Evolutionary conservation across 208 protist genomes (phyloP).

Genomic region (Trypanosoma rangeli): DNA sequence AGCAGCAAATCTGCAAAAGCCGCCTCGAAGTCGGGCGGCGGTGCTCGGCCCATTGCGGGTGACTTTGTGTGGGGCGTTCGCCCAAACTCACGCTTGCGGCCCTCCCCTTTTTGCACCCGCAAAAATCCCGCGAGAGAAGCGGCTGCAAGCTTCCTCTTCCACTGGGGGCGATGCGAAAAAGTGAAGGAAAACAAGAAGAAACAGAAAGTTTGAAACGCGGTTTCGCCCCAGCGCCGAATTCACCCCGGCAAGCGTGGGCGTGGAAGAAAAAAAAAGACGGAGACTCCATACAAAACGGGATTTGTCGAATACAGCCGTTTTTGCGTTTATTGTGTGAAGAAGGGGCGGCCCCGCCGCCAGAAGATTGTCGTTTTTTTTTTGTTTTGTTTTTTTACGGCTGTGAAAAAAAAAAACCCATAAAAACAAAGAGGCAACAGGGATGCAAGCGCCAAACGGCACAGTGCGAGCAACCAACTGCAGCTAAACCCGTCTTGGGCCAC

Average conservation of each 20-base stretch:
- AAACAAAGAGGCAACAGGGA: not conserved
- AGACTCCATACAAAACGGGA: too few species aligned
- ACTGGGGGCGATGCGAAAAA: too few species aligned
- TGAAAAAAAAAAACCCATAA: not conserved
- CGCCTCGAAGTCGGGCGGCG: not conserved
- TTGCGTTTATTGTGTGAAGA: too few species aligned
- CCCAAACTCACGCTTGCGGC: not conserved
- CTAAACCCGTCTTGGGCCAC: conserved; percentile 11
- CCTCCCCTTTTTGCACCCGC: not conserved
- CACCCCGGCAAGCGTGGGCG: too few species aligned
- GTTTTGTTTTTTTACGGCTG: too few species aligned
- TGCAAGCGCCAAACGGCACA: not conserved
- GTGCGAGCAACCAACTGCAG: not conserved
- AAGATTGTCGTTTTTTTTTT: not conserved
- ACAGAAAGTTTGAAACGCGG: too few species aligned
- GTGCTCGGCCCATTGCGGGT: not conserved
- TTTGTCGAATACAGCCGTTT: too few species aligned
- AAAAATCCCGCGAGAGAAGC: not conserved
- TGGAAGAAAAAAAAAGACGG: too few species aligned
- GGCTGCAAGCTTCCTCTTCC: too few species aligned
- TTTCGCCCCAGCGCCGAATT: too few species aligned
- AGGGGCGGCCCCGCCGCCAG: too few species aligned
- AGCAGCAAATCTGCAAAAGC: conserved; percentile 1
- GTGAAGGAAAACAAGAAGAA: too few species aligned
- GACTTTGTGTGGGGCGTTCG: not conserved